Base-by-base conservation (phyloP, 441 rosid species). In the Raphanus hybrid region DNA sequence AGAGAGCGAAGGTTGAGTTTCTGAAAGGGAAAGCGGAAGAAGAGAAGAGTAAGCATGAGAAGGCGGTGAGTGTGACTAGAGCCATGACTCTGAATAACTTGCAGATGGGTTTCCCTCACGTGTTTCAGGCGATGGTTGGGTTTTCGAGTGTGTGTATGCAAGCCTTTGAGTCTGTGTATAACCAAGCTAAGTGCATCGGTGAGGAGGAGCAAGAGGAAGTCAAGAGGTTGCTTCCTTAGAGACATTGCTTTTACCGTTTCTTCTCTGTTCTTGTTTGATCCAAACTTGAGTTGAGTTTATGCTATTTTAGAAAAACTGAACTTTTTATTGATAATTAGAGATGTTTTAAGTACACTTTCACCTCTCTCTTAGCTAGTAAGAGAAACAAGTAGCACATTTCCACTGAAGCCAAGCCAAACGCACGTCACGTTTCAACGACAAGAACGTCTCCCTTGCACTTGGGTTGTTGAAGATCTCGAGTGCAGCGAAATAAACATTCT, bases 81-180 rank as follows among this genome's bases (percentile, higher is more conserved):
- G 88, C 90, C 50, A 90, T 90, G 90, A 94, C 99, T 2, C 54
- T 91, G 43, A 91, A 92, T 65, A 91, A 91, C 86, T 86, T 95
- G 76, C 94, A 92, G 83, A 89, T 92, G 96, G 96, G 97, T 8
- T 89, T 94, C 64, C 98, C 99, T 0, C 94, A 89, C 61, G 92
- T 92, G 62, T 91, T 95, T 75, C 97, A 95, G 73, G 97, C 99
- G 2, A 86, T 92, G 73, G 97, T 85, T 9, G 98, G 98, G 55
- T 91, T 95, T 72, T 95, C 99, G 11, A 92, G 97, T 57, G 97
- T 95, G 48, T 95, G 97, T 63, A 95, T 86, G 92, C 92, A 89
- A 35, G 92, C 94, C 0, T 94, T 88, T 2, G 99, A 94, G 84
- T 87, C 88, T 11, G 89, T 92, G 12, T 87, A 86, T 87, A 90